Base-by-base conservation (phyloP, 139 green algal species). In the Chlorella vulgaris region DNA sequence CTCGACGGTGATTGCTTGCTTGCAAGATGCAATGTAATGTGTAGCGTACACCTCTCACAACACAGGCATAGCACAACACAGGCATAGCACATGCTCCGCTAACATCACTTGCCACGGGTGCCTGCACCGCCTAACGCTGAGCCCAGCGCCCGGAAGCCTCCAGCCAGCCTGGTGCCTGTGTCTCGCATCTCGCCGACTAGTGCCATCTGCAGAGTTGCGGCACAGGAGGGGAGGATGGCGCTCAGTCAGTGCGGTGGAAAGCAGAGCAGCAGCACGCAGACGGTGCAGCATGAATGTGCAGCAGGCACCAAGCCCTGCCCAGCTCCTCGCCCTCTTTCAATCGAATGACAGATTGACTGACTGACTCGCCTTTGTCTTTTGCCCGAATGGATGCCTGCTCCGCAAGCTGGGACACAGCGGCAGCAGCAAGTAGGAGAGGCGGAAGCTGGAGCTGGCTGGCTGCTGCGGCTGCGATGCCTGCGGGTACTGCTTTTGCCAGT, bases 161-260 rank as follows among this genome's bases (percentile, higher is more conserved):
- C 53, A 3, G 58, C 73, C 58, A 79, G 26, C 36, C 38, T 68
- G 24, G 73, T 68, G 73, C 73, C 73, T 0, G 73, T 40, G 35
- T 79, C 73, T 7, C 73, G 73, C 73, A 79, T 79, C 73, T 79
- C 73, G 0, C 73, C 73, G 29, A 79, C 73, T 53, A 79, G 67
- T 35, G 51, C 73, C 73, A 79, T 79, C 73, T 79, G 53, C 73
- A 68, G 22, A 19, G 31, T 4, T 28, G 31, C 21, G 22, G 55
- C n/a, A 8, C 21, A 65, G 55, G 55, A 31, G 55, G 55, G 55
- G 15, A 21, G 47, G 13, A 24, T 55, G 47, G 47, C 47, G 10
- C 15, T 55, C 13, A 55, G 47, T 55, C 15, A n/a, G 47, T 55
- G 15, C 47, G 18, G 21, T 29, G 55, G 55, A 65, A 31, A 65